Evolutionary conservation across 169 alveolate species (phyloP).

Genomic region (Plasmodium sp.): DNA sequence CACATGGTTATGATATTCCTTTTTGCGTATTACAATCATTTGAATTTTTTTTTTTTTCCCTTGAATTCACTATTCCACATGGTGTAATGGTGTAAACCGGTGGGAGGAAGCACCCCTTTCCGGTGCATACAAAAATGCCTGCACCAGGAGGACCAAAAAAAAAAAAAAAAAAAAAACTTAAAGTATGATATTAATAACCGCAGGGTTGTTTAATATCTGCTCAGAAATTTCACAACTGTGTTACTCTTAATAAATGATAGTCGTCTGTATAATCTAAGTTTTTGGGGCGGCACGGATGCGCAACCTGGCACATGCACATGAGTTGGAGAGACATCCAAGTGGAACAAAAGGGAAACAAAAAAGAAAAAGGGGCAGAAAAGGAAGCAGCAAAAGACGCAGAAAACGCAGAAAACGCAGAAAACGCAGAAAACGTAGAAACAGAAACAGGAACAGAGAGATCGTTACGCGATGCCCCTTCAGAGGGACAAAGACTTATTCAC

Average conservation of each 20-base stretch:
- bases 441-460: neutral
- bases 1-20: neutral
- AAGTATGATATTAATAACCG: neutral
- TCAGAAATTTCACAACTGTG: neutral
- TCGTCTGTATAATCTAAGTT: neutral
- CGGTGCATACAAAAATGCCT: neutral
- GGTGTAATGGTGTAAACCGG: neutral
- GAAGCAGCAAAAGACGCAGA: neutral
- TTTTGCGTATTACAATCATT: neutral
- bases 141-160: neutral
- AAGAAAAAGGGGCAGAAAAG: neutral
- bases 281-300: neutral
- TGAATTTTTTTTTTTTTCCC: neutral
- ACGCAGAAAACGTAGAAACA: too few species aligned
- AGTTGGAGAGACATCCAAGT: neutral
- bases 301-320: neutral
- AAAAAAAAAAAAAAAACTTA: neutral
- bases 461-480: neutral
- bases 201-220: constrained; percentile 12
- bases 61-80: neutral
- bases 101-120: neutral
- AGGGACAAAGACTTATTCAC: neutral
- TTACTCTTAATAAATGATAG: neutral
- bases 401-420: neutral
- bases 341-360: neutral